These are phyloP conservation scores for Hygrocybe coccinea DNA, from an alignment of 768 basidiomycete genomes.

Conservation along the genomic window DNA sequence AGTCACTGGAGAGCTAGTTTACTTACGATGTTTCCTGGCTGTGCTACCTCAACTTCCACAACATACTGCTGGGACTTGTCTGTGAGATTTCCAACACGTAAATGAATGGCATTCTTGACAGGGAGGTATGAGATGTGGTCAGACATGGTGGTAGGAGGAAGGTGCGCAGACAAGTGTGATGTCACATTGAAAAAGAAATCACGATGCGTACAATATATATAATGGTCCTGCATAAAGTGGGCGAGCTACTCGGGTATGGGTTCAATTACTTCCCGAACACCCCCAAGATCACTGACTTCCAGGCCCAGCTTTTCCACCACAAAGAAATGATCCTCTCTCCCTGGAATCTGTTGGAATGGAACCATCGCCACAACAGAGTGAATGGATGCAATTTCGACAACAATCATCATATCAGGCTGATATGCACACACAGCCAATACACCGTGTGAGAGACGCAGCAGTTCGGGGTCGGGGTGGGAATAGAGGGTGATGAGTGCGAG, in stretches of 20 bases:
- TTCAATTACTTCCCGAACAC: neutral
- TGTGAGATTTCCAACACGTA: neutral
- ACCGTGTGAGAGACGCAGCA: conserved; percentile 7
- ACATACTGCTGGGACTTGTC: neutral
- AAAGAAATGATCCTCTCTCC: conserved; percentile 1
- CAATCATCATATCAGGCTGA: conserved; percentile 2
- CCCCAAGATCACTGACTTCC: neutral
- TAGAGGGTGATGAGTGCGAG: conserved; percentile 10
- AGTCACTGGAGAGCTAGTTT: neutral
- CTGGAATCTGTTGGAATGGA: neutral
- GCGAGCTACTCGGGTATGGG: too few species aligned
- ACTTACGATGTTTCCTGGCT: neutral
- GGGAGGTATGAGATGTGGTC: neutral
- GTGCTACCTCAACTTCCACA: neutral
- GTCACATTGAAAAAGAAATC: neutral
- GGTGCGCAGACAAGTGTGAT: neutral
- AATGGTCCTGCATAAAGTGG: neutral
- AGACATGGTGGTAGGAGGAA: neutral
- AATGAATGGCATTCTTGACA: neutral
- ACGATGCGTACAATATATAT: neutral
- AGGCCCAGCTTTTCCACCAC: conserved; percentile 7
- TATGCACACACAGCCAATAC: conserved; percentile 4
- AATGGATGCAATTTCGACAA: conserved; percentile 6
- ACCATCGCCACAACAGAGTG: conserved; percentile 13
- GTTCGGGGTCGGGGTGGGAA: conserved; percentile 5